Percentiles rank a stretch among this genome's conserved stretches.
These are phyloP conservation scores for Umbilicus rupestris DNA, from an alignment of 164 flowering plant genomes.

Conservation along the genomic window DNA sequence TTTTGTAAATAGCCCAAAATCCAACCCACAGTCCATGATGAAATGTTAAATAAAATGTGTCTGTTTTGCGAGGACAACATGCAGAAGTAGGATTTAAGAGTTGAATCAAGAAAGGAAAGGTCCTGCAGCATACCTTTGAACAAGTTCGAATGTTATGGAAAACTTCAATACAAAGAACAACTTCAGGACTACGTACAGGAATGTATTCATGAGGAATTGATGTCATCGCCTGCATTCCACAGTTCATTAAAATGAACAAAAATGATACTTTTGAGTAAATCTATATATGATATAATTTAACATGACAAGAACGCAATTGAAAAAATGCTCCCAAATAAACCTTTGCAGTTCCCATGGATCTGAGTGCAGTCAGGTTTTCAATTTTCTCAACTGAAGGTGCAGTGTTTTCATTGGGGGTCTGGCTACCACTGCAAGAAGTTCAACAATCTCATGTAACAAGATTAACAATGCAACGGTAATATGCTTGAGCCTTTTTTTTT, in stretches of 20 bases:
- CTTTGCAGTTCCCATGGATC: constrained; percentile 30
- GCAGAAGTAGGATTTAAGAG: not conserved
- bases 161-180: constrained; percentile 66
- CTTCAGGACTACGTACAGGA: constrained; percentile 43
- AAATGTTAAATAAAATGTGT: not conserved
- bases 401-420: constrained; percentile 19
- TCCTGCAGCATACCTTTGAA: constrained; percentile 32
- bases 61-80: not conserved
- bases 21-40: not conserved
- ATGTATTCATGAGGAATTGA: constrained; percentile 23
- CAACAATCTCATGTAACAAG: constrained; percentile 7
- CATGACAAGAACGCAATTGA: not conserved
- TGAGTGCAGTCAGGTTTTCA: constrained; percentile 35
- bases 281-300: not conserved
- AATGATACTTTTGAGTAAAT: not conserved
- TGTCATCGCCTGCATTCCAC: constrained; percentile 32
- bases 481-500: not conserved
- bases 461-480: not conserved
- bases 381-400: constrained; percentile 22
- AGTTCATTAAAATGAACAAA: constrained; percentile 8
- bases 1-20: not conserved
- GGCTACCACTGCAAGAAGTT: constrained; percentile 23
- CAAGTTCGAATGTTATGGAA: constrained; percentile 30
- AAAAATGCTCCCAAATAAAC: constrained; percentile 12
- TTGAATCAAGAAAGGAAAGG: not conserved